Conservation (phyloP, 306 rosid genomes). For the Notholithocarpus densiflorus region DNA sequence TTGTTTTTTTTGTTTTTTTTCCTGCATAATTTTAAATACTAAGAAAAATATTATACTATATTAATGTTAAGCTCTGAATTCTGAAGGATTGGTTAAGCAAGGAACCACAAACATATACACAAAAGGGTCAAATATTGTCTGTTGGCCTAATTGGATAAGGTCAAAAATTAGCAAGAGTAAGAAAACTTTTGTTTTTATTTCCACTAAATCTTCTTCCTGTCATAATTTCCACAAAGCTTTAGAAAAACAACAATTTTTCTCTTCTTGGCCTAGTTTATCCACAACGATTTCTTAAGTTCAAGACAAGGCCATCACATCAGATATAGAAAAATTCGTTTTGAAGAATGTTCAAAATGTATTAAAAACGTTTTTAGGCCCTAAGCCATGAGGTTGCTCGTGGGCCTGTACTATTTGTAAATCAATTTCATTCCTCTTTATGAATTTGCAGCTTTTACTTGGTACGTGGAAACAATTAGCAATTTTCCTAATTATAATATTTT, state of each 20-base stretch:
- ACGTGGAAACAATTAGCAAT: neutral
- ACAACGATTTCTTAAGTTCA: neutral
- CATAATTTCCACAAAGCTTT: neutral
- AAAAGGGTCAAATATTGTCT: neutral
- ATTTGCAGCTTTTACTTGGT: neutral
- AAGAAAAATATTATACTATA: neutral
- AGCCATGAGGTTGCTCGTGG: neutral
- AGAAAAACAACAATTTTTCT: neutral
- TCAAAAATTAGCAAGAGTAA: neutral
- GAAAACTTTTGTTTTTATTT: neutral
- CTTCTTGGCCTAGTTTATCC: neutral
- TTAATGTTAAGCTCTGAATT: neutral
- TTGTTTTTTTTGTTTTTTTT: too few relatives aligned
- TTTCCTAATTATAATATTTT: neutral
- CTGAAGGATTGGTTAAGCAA: neutral
- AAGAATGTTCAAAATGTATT: too few relatives aligned
- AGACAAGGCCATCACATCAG: neutral
- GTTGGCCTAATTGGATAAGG: neutral
- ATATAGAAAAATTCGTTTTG: too few relatives aligned
- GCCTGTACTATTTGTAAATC: neutral
- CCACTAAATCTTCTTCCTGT: neutral
- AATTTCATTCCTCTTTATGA: too few relatives aligned
- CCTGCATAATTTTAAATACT: neutral
- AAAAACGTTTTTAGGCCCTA: too few relatives aligned
- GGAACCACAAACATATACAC: neutral